These are phyloP conservation scores for Colletotrichum abscissum DNA, from an alignment of 2,329 filamentous ascomycete species.

Conservation along the genomic window DNA sequence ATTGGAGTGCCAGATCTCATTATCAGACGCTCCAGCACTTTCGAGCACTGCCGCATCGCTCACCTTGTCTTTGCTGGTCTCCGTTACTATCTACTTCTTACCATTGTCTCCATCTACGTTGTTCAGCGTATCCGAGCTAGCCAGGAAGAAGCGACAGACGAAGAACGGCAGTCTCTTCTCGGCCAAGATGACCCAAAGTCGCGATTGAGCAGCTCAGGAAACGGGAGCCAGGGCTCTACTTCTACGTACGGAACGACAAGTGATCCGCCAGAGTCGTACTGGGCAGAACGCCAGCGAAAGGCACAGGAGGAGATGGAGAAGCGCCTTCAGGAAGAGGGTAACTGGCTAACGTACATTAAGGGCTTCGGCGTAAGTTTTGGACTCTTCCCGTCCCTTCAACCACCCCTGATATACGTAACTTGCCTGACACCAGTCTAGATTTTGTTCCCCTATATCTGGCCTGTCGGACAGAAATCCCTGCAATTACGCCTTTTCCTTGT, in stretches of 20 bases:
- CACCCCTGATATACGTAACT: background rate
- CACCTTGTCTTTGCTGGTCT: slow-evolving; percentile 30
- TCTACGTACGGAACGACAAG: slow-evolving; percentile 56
- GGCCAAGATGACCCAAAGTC: slow-evolving; percentile 40
- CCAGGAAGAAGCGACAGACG: slow-evolving; percentile 52
- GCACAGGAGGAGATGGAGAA: slow-evolving; percentile 72
- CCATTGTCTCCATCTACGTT: slow-evolving; percentile 29
- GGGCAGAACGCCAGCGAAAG: slow-evolving; percentile 63
- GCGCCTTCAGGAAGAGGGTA: slow-evolving; percentile 78
- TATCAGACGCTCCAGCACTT: slow-evolving; percentile 41
- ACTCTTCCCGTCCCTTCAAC: slow-evolving; percentile 5
- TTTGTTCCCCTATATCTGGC: slow-evolving; percentile 84
- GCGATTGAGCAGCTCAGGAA: slow-evolving; percentile 39
- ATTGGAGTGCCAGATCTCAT: slow-evolving; percentile 48
- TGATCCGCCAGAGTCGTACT: slow-evolving; percentile 62
- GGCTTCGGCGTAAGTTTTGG: slow-evolving; percentile 68
- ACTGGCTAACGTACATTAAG: slow-evolving; percentile 81
- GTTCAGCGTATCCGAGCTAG: slow-evolving; percentile 31
- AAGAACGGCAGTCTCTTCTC: slow-evolving; percentile 70
- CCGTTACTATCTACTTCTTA: slow-evolving; percentile 30
- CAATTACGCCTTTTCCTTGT: slow-evolving; percentile 77
- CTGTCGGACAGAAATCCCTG: slow-evolving; percentile 71
- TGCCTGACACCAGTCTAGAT: slow-evolving; percentile 56
- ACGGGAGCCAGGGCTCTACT: slow-evolving; percentile 38
- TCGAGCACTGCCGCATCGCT: slow-evolving; percentile 28